phyloP scores from a whole-genome alignment of 2,329 filamentous ascomycete species.

The Emydomyces testavorans region DNA sequence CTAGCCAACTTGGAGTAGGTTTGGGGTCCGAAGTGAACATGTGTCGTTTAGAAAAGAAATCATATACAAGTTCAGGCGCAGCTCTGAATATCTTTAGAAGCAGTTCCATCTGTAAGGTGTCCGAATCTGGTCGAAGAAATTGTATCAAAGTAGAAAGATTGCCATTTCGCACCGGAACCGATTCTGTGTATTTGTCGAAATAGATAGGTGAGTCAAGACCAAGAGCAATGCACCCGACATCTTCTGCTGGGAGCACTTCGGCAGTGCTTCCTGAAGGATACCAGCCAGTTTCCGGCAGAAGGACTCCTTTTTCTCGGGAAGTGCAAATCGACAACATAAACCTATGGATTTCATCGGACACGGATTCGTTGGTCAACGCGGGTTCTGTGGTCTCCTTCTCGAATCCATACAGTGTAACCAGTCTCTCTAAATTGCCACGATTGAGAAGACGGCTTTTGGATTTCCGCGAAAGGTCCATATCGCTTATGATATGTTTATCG shows the following conservation, averaged over 20 bases:
- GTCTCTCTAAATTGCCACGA: constrained; percentile 57
- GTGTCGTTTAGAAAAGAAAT: constrained; percentile 72
- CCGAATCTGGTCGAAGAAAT: constrained; percentile 71
- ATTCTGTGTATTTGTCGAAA: constrained; percentile 54
- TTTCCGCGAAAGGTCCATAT: constrained; percentile 59
- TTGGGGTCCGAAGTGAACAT: constrained; percentile 84
- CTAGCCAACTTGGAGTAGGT: constrained; percentile 85
- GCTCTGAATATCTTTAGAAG: constrained; percentile 66
- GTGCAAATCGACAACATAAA: constrained; percentile 70
- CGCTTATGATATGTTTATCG: constrained; percentile 59
- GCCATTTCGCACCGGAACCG: constrained; percentile 65
- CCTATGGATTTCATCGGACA: constrained; percentile 60
- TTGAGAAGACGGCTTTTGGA: constrained; percentile 67
- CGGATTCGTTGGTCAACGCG: constrained; percentile 30
- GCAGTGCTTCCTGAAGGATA: constrained; percentile 63
- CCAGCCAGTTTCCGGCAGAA: constrained; percentile 68
- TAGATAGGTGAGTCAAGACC: constrained; percentile 59
- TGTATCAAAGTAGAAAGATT: constrained; percentile 68
- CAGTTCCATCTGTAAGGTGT: constrained; percentile 67
- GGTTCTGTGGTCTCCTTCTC: constrained; percentile 38
- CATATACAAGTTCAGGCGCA: constrained; percentile 74
- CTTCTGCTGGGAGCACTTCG: constrained; percentile 41
- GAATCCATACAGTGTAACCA: constrained; percentile 59
- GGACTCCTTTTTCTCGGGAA: constrained; percentile 56
- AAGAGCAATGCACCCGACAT: constrained; percentile 42